A percentile compares a stretch with the other conserved stretches of the same genome.
These are phyloP conservation scores for Neonectria punicea DNA, from an alignment of 2,329 filamentous ascomycete genomes.

Conservation along the genomic window DNA sequence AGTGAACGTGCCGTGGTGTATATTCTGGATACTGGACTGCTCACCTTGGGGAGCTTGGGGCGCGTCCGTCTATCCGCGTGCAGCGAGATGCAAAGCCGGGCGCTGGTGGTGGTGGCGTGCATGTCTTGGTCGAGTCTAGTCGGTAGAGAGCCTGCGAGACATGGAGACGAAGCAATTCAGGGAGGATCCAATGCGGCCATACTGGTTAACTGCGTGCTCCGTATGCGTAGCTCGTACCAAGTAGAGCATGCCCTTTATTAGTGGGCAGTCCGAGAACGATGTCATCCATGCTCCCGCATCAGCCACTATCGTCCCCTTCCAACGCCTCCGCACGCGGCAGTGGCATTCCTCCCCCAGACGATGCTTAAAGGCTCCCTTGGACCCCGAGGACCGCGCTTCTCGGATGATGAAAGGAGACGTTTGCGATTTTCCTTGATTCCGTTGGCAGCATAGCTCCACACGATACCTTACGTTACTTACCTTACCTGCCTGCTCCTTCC, in stretches of 20 bases:
- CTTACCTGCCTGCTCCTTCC: conserved; percentile 16
- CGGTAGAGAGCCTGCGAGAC: conserved; percentile 13
- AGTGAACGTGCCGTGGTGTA: background rate
- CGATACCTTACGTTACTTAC: conserved; percentile 12
- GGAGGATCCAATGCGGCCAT: conserved; percentile 2
- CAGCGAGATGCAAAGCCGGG: conserved; percentile 8
- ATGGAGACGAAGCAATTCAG: conserved; percentile 18
- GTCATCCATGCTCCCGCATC: conserved; percentile 41
- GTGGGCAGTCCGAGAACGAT: conserved; percentile 26
- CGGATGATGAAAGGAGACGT: conserved; percentile 4
- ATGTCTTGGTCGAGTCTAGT: conserved; percentile 24
- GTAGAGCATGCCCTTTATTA: conserved; percentile 21
- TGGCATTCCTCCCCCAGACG: conserved; percentile 35
- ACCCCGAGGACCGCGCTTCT: conserved; percentile 21
- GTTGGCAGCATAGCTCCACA: conserved; percentile 9
- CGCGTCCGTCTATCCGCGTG: conserved; percentile 6
- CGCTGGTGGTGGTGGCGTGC: conserved; percentile 3
- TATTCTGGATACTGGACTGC: background rate
- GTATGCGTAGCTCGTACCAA: conserved; percentile 18
- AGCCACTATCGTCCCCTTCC: conserved; percentile 39
- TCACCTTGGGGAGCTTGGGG: conserved; percentile 12
- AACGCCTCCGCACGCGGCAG: conserved; percentile 35
- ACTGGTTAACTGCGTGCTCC: background rate
- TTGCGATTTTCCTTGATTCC: conserved; percentile 2
- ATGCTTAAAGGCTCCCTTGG: conserved; percentile 42